Conservation (phyloP, 805 yeast species). For the Starmerella bombicola region DNA sequence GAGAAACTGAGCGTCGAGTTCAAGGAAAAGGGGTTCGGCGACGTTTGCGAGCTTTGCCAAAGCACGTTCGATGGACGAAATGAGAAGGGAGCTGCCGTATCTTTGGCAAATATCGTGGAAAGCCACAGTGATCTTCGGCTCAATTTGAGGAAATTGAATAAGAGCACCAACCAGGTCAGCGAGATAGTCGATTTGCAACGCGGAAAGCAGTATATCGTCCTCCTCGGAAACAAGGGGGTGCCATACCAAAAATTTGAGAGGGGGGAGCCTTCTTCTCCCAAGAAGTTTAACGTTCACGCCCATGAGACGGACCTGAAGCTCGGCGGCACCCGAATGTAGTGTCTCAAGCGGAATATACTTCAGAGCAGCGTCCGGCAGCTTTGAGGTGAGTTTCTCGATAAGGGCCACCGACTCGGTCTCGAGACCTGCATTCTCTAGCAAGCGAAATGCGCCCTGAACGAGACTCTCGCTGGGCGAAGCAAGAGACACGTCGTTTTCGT, state of each 20-base stretch:
- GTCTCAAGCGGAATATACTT: constrained; percentile 12
- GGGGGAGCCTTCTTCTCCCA: constrained; percentile 2
- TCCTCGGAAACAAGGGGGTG: constrained; percentile 3
- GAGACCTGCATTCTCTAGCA: constrained; percentile 13
- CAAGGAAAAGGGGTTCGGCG: constrained; percentile 10
- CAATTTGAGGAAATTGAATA: constrained; percentile 1
- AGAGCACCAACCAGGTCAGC: constrained; percentile 8
- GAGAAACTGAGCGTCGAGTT: constrained; percentile 14
- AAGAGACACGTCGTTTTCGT: not conserved
- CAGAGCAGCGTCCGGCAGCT: constrained; percentile 5
- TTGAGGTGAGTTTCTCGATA: constrained; percentile 5
- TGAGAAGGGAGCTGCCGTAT: not conserved
- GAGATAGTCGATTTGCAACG: constrained; percentile 13
- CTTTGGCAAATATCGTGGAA: constrained; percentile 3
- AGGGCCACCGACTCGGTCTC: constrained; percentile 9
- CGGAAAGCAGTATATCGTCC: constrained; percentile 11
- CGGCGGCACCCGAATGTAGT: constrained; percentile 15
- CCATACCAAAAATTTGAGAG: constrained; percentile 3
- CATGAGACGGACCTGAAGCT: constrained; percentile 19
- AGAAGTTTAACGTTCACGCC: constrained; percentile 16
- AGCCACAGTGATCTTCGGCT: constrained; percentile 2
- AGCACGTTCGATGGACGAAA: constrained; percentile 10
- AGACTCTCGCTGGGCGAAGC: not conserved
- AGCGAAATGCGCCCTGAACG: not conserved
- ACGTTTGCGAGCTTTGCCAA: constrained; percentile 8